Evolutionary conservation across 2,329 filamentous ascomycete genomes (phyloP).

Genomic region (Curvularia hawaiiensis): DNA sequence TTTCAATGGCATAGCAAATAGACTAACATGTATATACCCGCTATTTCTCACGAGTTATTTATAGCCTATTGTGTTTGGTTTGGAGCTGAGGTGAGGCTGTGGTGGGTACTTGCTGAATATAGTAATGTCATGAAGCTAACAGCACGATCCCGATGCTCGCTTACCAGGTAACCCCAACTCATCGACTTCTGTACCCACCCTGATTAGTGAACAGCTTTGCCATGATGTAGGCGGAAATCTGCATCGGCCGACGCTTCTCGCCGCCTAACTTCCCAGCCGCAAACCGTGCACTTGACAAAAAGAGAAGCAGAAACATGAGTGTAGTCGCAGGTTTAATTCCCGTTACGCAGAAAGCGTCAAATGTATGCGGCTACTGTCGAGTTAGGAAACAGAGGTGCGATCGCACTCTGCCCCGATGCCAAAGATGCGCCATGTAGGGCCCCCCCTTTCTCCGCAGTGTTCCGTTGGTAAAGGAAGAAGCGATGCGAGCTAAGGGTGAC

Average conservation of each 20-base stretch:
- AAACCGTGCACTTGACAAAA: not conserved
- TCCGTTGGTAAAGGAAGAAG: not conserved
- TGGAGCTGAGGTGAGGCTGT: not conserved
- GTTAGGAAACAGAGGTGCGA: constrained; percentile 22
- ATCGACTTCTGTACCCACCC: not conserved
- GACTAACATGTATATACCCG: not conserved
- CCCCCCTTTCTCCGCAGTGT: constrained; percentile 5
- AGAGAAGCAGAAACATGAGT: not conserved
- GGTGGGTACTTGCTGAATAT: not conserved
- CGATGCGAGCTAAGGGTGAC: constrained; percentile 1
- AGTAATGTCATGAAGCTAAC: not conserved
- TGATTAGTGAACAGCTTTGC: not conserved
- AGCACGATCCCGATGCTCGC: not conserved
- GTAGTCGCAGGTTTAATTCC: constrained; percentile 13
- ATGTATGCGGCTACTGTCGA: constrained; percentile 22
- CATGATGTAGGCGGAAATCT: constrained; percentile 2
- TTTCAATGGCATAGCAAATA: not conserved
- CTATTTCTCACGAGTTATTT: not conserved
- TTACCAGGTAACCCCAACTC: not conserved
- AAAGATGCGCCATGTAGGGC: not conserved
- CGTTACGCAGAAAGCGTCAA: constrained; percentile 15
- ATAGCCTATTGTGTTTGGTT: too few species aligned
- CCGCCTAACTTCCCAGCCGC: not conserved
- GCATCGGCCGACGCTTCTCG: constrained; percentile 3
- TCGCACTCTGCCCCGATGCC: constrained; percentile 6